Conservation (phyloP, 306 rosid genomes). For the Pyrus pyrifolia region DNA sequence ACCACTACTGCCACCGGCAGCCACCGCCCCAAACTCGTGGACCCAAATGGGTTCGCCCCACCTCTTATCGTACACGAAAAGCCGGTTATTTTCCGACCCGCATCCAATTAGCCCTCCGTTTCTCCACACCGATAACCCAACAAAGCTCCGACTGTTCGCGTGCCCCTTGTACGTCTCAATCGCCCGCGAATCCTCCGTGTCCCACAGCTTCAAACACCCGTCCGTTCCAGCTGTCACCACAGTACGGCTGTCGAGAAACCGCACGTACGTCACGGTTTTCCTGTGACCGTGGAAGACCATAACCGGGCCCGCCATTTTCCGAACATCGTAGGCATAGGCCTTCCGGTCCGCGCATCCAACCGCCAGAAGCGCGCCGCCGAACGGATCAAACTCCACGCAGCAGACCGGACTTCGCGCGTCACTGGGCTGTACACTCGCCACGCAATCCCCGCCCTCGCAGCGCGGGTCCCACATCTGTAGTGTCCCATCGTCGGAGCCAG, state of each 20-base stretch:
- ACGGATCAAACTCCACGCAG: slow-evolving; percentile 47
- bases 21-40: slow-evolving; percentile 28
- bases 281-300: slow-evolving; percentile 36
- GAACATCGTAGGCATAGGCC: slow-evolving; percentile 44
- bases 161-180: slow-evolving; percentile 49
- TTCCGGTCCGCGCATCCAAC: slow-evolving; percentile 54
- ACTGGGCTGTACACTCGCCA: slow-evolving; percentile 38
- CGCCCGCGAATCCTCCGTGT: slow-evolving; percentile 15
- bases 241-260: slow-evolving; percentile 29
- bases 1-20: neutral
- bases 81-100: slow-evolving; percentile 50
- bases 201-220: slow-evolving; percentile 52
- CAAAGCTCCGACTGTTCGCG: slow-evolving; percentile 41
- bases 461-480: slow-evolving; percentile 65
- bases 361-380: slow-evolving; percentile 28
- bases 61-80: slow-evolving; percentile 46
- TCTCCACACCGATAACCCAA: slow-evolving; percentile 56
- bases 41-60: slow-evolving; percentile 59
- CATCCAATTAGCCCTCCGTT: slow-evolving; percentile 46
- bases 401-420: slow-evolving; percentile 31
- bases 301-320: slow-evolving; percentile 40
- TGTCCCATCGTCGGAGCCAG: slow-evolving; percentile 67
- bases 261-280: slow-evolving; percentile 44
- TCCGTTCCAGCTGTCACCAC: slow-evolving; percentile 42
- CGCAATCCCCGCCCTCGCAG: slow-evolving; percentile 23